A percentile compares a stretch with the other conserved stretches of the same genome.
These are phyloP conservation scores for Aspergillus unguis DNA, from an alignment of 2,329 filamentous ascomycete species.

Conservation along the genomic window DNA sequence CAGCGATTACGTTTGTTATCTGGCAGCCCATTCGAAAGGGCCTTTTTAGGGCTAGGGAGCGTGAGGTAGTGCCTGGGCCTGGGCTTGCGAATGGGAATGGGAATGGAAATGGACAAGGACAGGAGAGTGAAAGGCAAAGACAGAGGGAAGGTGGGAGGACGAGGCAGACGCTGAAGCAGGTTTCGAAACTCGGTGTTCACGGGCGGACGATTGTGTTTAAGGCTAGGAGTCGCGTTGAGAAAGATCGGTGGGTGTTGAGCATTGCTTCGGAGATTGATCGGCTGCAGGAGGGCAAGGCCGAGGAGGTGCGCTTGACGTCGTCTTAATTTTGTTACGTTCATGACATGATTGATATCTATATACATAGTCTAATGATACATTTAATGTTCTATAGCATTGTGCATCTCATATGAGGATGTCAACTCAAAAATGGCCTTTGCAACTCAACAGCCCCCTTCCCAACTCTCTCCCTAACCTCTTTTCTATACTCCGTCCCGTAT, in stretches of 20 bases:
- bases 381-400: background rate
- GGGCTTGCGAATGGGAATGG: background rate
- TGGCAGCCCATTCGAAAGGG: conserved; percentile 60
- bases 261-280: conserved; percentile 66
- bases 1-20: conserved; percentile 65
- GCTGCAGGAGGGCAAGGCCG: conserved; percentile 44
- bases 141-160: conserved; percentile 34
- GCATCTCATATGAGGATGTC: background rate
- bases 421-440: conserved; percentile 29
- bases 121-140: too few species aligned
- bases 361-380: too few species aligned
- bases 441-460: conserved; percentile 37
- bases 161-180: conserved; percentile 52
- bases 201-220: conserved; percentile 65
- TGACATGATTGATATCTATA: too few species aligned
- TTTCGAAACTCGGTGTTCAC: conserved; percentile 58
- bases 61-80: conserved; percentile 8
- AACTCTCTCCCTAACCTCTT: conserved; percentile 35
- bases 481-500: conserved; percentile 31
- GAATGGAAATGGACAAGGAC: background rate
- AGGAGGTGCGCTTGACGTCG: conserved; percentile 48
- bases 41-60: conserved; percentile 50
- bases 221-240: conserved; percentile 60
- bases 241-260: conserved; percentile 66
- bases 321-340: background rate